Conservation (phyloP, 2,329 filamentous ascomycete species). For the Dactylonectria macrodidyma region DNA sequence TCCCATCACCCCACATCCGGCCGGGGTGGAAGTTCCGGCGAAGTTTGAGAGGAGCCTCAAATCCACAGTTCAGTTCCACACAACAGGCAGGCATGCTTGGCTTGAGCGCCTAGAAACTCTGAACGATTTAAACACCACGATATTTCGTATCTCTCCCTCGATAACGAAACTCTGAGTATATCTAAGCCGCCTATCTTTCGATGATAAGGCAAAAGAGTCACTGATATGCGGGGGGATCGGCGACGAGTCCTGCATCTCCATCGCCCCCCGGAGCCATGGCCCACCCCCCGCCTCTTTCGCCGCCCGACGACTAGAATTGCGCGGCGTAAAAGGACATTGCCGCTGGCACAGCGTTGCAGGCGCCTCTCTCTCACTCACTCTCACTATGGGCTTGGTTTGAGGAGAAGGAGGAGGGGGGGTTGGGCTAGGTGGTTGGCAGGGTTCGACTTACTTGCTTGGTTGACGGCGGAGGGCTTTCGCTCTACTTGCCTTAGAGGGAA, state of each 20-base stretch:
- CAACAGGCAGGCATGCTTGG: constrained; percentile 26
- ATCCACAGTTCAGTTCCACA: constrained; percentile 13
- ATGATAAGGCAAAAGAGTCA: background rate
- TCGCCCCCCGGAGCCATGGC: background rate
- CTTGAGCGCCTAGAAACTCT: constrained; percentile 6
- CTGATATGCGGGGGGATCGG: background rate
- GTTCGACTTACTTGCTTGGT: background rate
- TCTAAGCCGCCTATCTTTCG: background rate
- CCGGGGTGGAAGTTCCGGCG: constrained; percentile 45
- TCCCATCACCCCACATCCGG: constrained; percentile 37
- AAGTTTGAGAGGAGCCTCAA: constrained; percentile 14
- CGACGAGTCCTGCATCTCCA: background rate
- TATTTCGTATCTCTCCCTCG: background rate
- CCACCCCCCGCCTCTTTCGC: too few relatives aligned
- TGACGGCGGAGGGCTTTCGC: background rate
- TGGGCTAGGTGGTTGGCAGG: background rate
- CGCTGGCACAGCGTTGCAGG: constrained; percentile 23
- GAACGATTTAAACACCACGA: background rate
- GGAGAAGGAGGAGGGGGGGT: constrained; percentile 14
- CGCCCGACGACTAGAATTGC: constrained; percentile 19
- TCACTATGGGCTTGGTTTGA: constrained; percentile 10
- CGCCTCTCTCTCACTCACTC: constrained; percentile 20
- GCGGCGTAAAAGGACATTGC: constrained; percentile 1
- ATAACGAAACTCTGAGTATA: constrained; percentile 16
- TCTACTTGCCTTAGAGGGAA: background rate